A percentile compares a stretch with the other conserved stretches of the same genome.
Conservation (phyloP, 2,329 filamentous ascomycete genomes). For the Byssoonygena ceratinophila region DNA sequence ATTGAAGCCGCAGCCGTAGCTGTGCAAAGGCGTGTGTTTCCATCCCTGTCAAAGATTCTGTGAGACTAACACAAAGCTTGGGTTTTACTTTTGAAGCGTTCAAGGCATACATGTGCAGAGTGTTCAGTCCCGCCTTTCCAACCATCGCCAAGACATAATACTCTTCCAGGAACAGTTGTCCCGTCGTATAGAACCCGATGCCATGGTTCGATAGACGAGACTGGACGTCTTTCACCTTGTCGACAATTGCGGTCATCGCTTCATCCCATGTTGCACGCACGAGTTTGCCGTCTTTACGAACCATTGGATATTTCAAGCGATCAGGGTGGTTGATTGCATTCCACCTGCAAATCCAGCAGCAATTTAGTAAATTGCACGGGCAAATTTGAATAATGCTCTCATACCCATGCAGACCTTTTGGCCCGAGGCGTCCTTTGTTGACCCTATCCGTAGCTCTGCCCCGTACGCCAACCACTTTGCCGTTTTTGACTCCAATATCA, state of each 20-base stretch:
- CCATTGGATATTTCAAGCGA: conserved; percentile 26
- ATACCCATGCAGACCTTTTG: conserved; percentile 29
- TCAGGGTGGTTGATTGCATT: conserved; percentile 23
- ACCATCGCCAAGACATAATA: conserved; percentile 33
- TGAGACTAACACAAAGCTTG: neutral
- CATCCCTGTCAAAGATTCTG: conserved; percentile 24
- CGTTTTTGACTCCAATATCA: conserved; percentile 30
- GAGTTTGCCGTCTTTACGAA: conserved; percentile 28
- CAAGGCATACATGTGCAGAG: conserved; percentile 28
- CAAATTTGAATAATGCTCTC: neutral
- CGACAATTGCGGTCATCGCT: conserved; percentile 30
- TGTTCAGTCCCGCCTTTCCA: conserved; percentile 32
- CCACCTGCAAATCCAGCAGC: conserved; percentile 20
- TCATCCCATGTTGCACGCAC: conserved; percentile 31
- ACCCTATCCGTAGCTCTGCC: conserved; percentile 27
- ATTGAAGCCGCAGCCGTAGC: conserved; percentile 33
- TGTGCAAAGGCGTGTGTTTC: conserved; percentile 33
- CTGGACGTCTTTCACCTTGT: conserved; percentile 24
- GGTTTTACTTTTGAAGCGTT: neutral
- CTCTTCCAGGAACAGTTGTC: conserved; percentile 33
- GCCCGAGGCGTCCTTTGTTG: conserved; percentile 29
- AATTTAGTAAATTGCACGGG: neutral
- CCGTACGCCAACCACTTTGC: conserved; percentile 31
- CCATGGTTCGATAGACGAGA: conserved; percentile 28
- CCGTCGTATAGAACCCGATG: conserved; percentile 33